Evolutionary conservation across 2,329 filamentous ascomycete species (phyloP).

Genomic region (Penicillium sp.): DNA sequence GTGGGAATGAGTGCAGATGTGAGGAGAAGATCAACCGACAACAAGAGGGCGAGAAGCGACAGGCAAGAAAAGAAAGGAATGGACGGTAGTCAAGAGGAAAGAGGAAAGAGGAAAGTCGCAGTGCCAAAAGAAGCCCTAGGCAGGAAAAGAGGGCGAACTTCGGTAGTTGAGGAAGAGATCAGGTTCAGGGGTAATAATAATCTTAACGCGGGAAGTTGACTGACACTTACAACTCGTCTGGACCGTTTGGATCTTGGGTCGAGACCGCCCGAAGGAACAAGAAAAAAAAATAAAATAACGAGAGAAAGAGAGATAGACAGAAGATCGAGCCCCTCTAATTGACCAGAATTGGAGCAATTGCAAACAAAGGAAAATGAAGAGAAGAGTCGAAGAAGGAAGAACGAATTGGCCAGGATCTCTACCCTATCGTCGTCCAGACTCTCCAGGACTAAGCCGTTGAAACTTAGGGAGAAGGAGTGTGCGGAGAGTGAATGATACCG

Average conservation of each 20-base stretch:
- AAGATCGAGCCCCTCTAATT: background rate
- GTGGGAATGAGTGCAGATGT: slow-evolving; percentile 7
- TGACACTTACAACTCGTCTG: background rate
- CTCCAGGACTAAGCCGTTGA: background rate
- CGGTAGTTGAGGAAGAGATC: background rate
- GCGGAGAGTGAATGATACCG: slow-evolving; percentile 31
- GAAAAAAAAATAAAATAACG: slow-evolving; percentile 3
- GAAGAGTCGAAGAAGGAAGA: slow-evolving; percentile 8
- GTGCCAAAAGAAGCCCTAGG: background rate
- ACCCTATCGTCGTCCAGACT: background rate
- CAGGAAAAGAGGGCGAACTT: background rate
- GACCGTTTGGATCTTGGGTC: slow-evolving; percentile 7
- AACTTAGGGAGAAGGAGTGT: background rate
- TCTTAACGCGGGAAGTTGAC: slow-evolving; percentile 1
- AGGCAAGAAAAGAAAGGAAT: slow-evolving; percentile 12
- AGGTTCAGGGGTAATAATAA: slow-evolving; percentile 5
- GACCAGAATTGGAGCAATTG: background rate
- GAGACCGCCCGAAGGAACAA: slow-evolving; percentile 13
- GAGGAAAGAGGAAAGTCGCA: background rate
- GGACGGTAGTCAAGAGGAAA: background rate
- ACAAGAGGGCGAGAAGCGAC: slow-evolving; percentile 10
- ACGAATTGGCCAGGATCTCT: background rate
- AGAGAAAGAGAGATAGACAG: background rate
- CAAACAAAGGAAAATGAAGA: slow-evolving; percentile 16
- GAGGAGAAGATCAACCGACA: slow-evolving; percentile 8